Percentiles rank a stretch among this genome's conserved stretches.
Evolutionary conservation across 805 yeast genomes (phyloP).

Genomic region (Lipomyces orientalis): DNA sequence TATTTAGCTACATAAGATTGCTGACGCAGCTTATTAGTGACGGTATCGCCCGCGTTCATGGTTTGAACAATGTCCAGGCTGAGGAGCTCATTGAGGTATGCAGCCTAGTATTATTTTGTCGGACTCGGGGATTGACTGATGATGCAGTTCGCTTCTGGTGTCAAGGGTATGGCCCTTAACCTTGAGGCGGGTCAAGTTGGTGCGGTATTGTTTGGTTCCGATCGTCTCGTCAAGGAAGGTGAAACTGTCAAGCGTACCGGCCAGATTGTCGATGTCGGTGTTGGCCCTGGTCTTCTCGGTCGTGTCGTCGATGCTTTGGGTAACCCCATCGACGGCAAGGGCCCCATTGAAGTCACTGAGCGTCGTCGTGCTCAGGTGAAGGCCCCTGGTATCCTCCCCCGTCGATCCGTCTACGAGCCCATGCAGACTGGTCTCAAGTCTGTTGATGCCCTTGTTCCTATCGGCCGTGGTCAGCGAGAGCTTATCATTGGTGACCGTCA

Average conservation of each 20-base stretch:
- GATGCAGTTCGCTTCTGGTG: slow-evolving; percentile 89
- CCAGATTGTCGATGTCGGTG: slow-evolving; percentile 98
- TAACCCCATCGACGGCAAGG: slow-evolving; percentile 99
- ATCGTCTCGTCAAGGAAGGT: slow-evolving; percentile 98
- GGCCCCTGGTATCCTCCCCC: slow-evolving; percentile 99
- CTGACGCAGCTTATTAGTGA: slow-evolving; percentile 62
- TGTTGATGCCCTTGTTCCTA: slow-evolving; percentile 98
- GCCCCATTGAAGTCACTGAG: slow-evolving; percentile 87
- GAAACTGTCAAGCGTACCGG: slow-evolving; percentile 99
- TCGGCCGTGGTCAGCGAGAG: slow-evolving; percentile 99
- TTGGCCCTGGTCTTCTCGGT: slow-evolving; percentile 97
- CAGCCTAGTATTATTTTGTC: not conserved
- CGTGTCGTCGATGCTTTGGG: slow-evolving; percentile 99
- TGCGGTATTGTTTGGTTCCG: slow-evolving; percentile 99
- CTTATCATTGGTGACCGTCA: slow-evolving; percentile 99
- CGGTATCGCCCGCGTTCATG: slow-evolving; percentile 99
- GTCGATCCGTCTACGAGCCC: slow-evolving; percentile 98
- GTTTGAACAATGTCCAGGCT: slow-evolving; percentile 99
- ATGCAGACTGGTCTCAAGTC: slow-evolving; percentile 99
- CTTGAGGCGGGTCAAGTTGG: slow-evolving; percentile 99
- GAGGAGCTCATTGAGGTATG: slow-evolving; percentile 90
- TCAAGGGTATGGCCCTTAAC: slow-evolving; percentile 99
- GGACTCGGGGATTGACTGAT: not conserved
- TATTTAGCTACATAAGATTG: slow-evolving; percentile 16
- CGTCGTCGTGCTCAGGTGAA: slow-evolving; percentile 96